A percentile compares a stretch with the other conserved stretches of the same genome.
Conservation (phyloP, 2,329 filamentous ascomycete species). For the Hymenoscyphus linearis region DNA sequence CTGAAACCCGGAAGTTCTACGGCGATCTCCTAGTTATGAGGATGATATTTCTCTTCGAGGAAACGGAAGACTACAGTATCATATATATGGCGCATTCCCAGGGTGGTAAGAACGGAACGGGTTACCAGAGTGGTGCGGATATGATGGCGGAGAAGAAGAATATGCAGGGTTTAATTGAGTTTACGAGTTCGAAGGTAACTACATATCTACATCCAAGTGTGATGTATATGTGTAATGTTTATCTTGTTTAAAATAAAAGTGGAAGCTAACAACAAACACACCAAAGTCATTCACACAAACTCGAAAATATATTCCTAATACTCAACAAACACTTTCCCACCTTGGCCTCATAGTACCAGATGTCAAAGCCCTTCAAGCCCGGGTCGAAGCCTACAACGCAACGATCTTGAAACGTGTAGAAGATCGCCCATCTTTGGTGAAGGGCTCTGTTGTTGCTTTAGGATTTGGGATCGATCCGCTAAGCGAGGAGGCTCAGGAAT, state of each 20-base stretch:
- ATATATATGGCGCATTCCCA: conserved; percentile 5
- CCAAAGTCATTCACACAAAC: background rate
- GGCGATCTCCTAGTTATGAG: conserved; percentile 2
- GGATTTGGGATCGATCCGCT: background rate
- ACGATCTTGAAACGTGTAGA: conserved; percentile 1
- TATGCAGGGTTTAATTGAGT: background rate
- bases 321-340: conserved; percentile 1
- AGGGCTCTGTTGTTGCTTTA: background rate
- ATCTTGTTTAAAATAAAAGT: no score
- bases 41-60: background rate
- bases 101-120: conserved; percentile 5
- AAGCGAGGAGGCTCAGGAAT: background rate
- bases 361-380: background rate
- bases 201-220: no score
- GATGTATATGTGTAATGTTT: no score
- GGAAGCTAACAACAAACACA: background rate
- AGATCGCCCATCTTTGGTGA: background rate
- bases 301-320: background rate
- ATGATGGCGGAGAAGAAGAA: background rate
- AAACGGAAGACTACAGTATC: background rate
- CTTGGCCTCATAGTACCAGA: conserved; percentile 1
- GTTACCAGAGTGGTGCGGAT: conserved; percentile 1
- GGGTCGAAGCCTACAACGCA: background rate
- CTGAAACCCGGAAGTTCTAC: background rate
- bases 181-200: background rate